Percentiles rank a stretch among this genome's conserved stretches.
These are phyloP conservation scores for Elaeis oleifera DNA, from an alignment of 202 grass and related monocot genomes.

Conservation along the genomic window DNA sequence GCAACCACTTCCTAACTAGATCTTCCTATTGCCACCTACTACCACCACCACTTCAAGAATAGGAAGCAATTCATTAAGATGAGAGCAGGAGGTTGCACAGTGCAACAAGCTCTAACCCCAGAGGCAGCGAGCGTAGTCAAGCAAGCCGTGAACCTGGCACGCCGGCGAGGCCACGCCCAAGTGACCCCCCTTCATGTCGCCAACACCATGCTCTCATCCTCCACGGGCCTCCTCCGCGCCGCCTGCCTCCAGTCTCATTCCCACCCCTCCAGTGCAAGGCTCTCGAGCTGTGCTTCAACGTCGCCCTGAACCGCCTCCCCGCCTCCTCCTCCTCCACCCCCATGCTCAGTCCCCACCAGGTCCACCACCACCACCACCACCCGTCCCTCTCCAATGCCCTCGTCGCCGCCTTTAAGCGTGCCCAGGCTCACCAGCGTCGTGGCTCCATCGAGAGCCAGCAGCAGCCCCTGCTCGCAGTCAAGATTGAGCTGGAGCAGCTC, in stretches of 20 bases:
- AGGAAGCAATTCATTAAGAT: conserved; percentile 23
- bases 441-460: conserved; percentile 79
- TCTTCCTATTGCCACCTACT: background rate
- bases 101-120: conserved; percentile 32
- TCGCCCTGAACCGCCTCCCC: conserved; percentile 15
- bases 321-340: background rate
- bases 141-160: conserved; percentile 7
- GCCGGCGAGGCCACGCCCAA: conserved; percentile 36
- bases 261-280: conserved; percentile 16
- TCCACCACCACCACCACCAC: conserved; percentile 31
- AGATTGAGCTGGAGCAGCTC: conserved; percentile 92
- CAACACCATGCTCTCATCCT: conserved; percentile 7
- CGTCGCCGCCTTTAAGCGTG: conserved; percentile 82
- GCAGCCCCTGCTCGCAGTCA: conserved; percentile 80
- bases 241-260: conserved; percentile 14
- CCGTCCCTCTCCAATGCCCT: conserved; percentile 76
- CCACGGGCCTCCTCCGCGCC: conserved; percentile 2
- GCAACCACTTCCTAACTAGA: too few relatives aligned
- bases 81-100: conserved; percentile 30
- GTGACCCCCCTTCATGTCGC: conserved; percentile 14
- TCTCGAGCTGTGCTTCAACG: conserved; percentile 22
- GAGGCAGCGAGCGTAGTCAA: conserved; percentile 1
- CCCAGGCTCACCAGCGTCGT: conserved; percentile 84
- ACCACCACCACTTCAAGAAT: conserved; percentile 8
- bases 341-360: background rate